Base-by-base conservation (phyloP, 1,284 basidiomycete genomes). In the Ustilago hordei region DNA sequence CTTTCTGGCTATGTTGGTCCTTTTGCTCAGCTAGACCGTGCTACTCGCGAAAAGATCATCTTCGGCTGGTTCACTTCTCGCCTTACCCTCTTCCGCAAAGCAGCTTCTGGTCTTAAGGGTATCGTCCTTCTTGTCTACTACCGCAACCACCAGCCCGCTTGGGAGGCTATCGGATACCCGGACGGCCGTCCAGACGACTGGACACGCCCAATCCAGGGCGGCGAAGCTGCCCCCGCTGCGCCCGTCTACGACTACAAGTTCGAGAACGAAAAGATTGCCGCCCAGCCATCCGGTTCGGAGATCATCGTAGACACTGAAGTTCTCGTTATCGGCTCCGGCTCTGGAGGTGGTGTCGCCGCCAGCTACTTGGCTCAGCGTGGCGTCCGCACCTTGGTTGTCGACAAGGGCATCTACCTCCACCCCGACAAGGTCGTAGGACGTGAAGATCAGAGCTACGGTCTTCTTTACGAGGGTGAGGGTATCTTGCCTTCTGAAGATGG, bases 261-360 rank as follows among this genome's bases (percentile, higher is more conserved):
- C 45, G 81, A 84, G 48, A 85, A 86, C 66, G 81, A 84, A 34
- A 69, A 75, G 71, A 70, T 84, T 8, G 75, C 81, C 34, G 68
- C 66, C 23, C 57, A 71, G 58, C 77, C 79, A 12, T 55, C 70
- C 11, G 69, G 69, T 17, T 65, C 74, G 19, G 74, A 82, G 23
- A 54, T 84, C 71, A 78, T 79, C 43, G 55, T 83, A 53, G 80
- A 82, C 61, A 81, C 84, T 31, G 84, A 86, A 53, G 78, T 86
- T 19, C 75, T 86, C 35, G 69, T 89, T 62, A 80, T 88, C 58
- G 88, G 88, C 2, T 88, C 88, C 0, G 88, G 88, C 8, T 85
- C 87, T 0, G 88, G 88, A 8, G 88, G 87, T 17, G 87, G 87
- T 38, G 87, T 86, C 17, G 83, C 84, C 0, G 86, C 87, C 11